Base-by-base conservation (phyloP, 148 eudicot genomes). In the Hydrangea macrophylla region DNA sequence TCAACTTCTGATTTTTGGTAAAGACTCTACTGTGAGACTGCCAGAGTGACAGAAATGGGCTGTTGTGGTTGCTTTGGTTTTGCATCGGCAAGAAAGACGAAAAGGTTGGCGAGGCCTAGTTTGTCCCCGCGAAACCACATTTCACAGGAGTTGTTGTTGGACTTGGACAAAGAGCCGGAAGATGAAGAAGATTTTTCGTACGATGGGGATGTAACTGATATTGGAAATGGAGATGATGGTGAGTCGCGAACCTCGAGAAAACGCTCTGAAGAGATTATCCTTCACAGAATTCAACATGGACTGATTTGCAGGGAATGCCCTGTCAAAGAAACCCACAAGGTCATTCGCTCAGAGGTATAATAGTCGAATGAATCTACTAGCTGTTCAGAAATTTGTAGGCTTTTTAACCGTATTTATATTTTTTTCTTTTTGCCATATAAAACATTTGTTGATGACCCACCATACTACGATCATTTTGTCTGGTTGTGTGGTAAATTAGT, bases 11-110 rank as follows among this genome's bases (percentile, higher is more conserved):
- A 76, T 69, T 75, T 78, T 58, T 67, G 44, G 51, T 58, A 75
- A 79, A 76, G 58, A 58, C 67, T 65, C 76, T 15, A 22, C 85
- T 60, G 82, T 51, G 66, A 80, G 83, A 69, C 65, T 70, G 48
- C 72, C 83, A 70, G 83, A 69, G 67, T 70, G 48, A 74, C 83
- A 70, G 87, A 85, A 73, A 94, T 91, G 93, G 97, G 93, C 11
- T 95, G 97, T 68, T 95, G 96, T 75, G 87, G 97, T 62, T 95
- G 99, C 79, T 95, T 95, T 69, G 97, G 99, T 63, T 83, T 95
- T 70, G 78, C 88, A 20, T 82, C 85, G 63, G 60, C 84, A 9
- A 78, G 81, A 72, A 85, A 85, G 75, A 62, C 76, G 0, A 82
- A 81, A 75, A 76, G 69, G 70, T 64, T 27, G 27, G 40, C 70